phyloP scores from a whole-genome alignment of 768 basidiomycete genomes.

The Cantharellus anzutake region DNA sequence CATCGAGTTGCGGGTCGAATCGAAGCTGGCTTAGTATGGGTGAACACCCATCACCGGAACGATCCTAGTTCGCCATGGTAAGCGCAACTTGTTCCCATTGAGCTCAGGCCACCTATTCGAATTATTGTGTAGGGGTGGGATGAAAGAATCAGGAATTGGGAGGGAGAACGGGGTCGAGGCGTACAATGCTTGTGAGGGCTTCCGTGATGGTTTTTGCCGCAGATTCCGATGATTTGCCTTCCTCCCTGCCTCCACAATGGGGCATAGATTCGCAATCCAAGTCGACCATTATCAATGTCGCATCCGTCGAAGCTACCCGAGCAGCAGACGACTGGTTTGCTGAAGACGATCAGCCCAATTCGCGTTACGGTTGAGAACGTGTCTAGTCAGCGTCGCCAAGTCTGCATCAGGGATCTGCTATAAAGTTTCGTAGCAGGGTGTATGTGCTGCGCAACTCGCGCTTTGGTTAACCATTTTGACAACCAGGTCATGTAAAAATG shows the following conservation, averaged over 20 bases:
- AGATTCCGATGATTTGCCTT: background rate
- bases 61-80: constrained; percentile 82
- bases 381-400: background rate
- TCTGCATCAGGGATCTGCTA: too few species aligned
- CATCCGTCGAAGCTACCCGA: constrained; percentile 37
- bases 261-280: constrained; percentile 64
- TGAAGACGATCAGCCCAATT: constrained; percentile 26
- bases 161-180: constrained; percentile 76
- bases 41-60: constrained; percentile 79
- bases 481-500: too few species aligned
- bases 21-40: constrained; percentile 66
- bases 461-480: too few species aligned
- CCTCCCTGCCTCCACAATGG: background rate
- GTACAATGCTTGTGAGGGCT: constrained; percentile 47
- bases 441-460: too few species aligned
- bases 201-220: background rate
- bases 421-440: too few species aligned
- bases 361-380: constrained; percentile 39
- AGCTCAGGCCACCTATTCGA: background rate
- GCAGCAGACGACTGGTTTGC: constrained; percentile 48
- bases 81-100: constrained; percentile 8
- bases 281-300: constrained; percentile 60
- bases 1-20: constrained; percentile 54
- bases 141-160: constrained; percentile 80
- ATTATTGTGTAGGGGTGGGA: constrained; percentile 48